Base-by-base conservation (phyloP, 139 green algal species). In the Volvox africanus region DNA sequence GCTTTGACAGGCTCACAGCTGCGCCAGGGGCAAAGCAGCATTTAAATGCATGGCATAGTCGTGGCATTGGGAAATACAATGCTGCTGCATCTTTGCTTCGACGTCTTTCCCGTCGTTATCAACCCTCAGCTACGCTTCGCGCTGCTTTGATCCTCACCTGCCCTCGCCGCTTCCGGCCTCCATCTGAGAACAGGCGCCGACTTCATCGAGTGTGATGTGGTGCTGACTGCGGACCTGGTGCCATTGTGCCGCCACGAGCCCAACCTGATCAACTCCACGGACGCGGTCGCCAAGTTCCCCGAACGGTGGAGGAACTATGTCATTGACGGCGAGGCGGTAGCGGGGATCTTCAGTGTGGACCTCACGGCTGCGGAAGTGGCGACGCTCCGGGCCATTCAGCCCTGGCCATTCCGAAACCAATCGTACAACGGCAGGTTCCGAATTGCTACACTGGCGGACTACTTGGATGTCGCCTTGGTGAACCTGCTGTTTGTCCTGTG, bases 151-250 rank as follows among this genome's bases (percentile, higher is more conserved):
- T 73, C 65, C 65, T 24, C 11, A 24, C 65, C 65, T 2, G 65
- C 65, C 65, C 11, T 28, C 65, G 65, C 11, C 65, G 65, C 21
- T 28, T 73, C 62, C 65, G 65, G 5, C 65, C 65, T 73, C 21
- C 24, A 73, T 28, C 21, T 16, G 18, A n/a, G n/a, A 35, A 14
- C 93, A 88, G 95, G 95, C 3, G 94, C 94, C 20, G 90, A 97
- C 88, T 96, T 96, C 87, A 95, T 97, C 32, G 95, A 97, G 84
- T 97, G 95, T 80, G 95, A 97, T 68, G 94, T 96, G 50, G 92
- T 97, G 12, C 85, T 97, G 20, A 96, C 95, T 21, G 75, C 82
- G 9, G 95, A 97, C 91, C 88, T 93, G 55, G 89, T 94, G 80
- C 89, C 90, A 1, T 91, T 97, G 28, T 97, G 95, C 82, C 93